phyloP scores from a whole-genome alignment of 331 rosid species.

The Erythrophleum ivorense region DNA sequence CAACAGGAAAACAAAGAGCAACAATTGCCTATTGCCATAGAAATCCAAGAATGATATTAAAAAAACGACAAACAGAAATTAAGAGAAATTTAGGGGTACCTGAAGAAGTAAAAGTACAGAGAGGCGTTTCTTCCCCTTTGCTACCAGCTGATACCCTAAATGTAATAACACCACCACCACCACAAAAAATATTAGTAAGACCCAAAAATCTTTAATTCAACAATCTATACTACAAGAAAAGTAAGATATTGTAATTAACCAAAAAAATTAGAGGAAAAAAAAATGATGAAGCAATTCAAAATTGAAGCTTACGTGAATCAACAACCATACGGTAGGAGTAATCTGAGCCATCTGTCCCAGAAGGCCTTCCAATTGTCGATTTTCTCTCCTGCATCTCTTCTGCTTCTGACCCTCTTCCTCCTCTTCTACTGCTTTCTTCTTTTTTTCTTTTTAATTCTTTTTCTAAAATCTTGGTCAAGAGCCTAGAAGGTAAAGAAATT shows the following conservation, averaged over 20 bases:
- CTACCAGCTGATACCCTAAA: conserved; percentile 84
- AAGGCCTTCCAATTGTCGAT: conserved; percentile 75
- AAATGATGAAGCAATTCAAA: neutral
- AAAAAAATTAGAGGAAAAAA: neutral
- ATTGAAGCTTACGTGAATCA: conserved; percentile 71
- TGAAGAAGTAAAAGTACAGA: conserved; percentile 51
- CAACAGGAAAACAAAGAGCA: neutral
- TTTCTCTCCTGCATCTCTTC: conserved; percentile 74
- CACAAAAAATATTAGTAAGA: neutral
- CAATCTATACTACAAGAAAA: conserved; percentile 9
- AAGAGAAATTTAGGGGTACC: conserved; percentile 48
- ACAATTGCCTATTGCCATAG: neutral
- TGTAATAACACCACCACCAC: neutral
- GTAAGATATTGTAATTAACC: neutral
- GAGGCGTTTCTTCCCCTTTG: conserved; percentile 68
- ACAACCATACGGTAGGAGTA: conserved; percentile 87
- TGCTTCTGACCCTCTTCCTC: neutral
- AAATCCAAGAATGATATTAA: conserved; percentile 2
- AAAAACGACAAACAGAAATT: neutral
- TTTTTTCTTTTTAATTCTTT: neutral
- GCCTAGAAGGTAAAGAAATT: neutral
- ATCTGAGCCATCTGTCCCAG: conserved; percentile 91
- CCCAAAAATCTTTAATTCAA: neutral
- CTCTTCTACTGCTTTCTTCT: neutral
- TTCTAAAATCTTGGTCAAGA: neutral